Conservation (phyloP, 2,329 filamentous ascomycete species). For the Byssochlamys sp. region DNA sequence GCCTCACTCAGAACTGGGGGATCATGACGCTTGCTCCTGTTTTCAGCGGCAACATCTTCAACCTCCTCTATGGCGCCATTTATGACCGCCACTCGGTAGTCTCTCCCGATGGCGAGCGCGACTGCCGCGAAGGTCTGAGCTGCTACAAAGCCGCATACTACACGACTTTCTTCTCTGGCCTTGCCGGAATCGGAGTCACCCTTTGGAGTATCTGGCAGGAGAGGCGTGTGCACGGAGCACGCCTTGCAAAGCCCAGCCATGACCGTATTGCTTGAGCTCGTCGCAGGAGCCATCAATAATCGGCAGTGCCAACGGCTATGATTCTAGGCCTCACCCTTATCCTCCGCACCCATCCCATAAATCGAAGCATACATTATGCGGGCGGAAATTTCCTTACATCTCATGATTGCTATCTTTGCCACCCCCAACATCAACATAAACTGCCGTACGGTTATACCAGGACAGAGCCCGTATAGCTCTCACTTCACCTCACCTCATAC, state of each 20-base stretch:
- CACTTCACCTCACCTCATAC: too few relatives aligned
- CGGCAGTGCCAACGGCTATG: not conserved
- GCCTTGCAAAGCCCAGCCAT: slow-evolving; percentile 19
- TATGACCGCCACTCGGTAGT: slow-evolving; percentile 72
- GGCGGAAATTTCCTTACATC: too few relatives aligned
- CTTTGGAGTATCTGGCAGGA: slow-evolving; percentile 45
- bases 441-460: too few relatives aligned
- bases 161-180: slow-evolving; percentile 63
- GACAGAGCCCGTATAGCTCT: too few relatives aligned
- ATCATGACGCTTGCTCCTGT: slow-evolving; percentile 86
- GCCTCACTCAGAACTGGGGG: slow-evolving; percentile 91
- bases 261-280: slow-evolving; percentile 22
- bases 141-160: slow-evolving; percentile 78
- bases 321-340: not conserved
- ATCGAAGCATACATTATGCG: too few relatives aligned
- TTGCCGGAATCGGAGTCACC: slow-evolving; percentile 58
- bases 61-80: slow-evolving; percentile 75
- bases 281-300: not conserved
- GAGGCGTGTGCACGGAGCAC: slow-evolving; percentile 17
- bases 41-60: slow-evolving; percentile 81
- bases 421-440: too few relatives aligned
- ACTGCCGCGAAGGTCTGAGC: slow-evolving; percentile 64
- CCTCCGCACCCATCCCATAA: too few relatives aligned
- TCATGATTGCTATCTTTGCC: too few relatives aligned
- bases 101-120: slow-evolving; percentile 57